Percentiles rank a stretch among this genome's conserved stretches.
phyloP scores from a whole-genome alignment of 2,329 filamentous ascomycete species.

The Lomentospora prolificans region DNA sequence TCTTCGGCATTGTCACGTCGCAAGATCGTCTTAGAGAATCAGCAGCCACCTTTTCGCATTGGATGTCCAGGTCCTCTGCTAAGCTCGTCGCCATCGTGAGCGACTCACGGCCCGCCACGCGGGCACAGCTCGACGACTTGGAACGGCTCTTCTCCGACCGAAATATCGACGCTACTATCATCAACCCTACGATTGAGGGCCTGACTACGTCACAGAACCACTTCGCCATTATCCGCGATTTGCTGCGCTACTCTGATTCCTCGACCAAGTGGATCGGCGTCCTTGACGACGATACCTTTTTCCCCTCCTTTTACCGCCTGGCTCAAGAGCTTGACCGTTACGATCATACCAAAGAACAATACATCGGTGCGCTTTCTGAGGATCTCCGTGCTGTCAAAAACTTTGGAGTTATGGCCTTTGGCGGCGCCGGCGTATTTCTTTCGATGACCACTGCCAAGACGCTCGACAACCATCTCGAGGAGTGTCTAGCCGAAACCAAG shows the following conservation, averaged over 20 bases:
- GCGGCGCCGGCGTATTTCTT: slow-evolving; percentile 50
- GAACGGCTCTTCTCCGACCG: slow-evolving; percentile 19
- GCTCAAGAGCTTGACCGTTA: slow-evolving; percentile 34
- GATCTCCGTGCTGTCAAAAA: slow-evolving; percentile 38
- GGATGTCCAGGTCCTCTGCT: slow-evolving; percentile 41
- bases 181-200: slow-evolving; percentile 21
- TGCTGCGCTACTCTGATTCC: slow-evolving; percentile 32
- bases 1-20: slow-evolving; percentile 49
- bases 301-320: slow-evolving; percentile 42
- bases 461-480: slow-evolving; percentile 35
- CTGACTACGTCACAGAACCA: slow-evolving; percentile 43
- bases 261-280: slow-evolving; percentile 45
- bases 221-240: slow-evolving; percentile 42
- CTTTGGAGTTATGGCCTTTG: slow-evolving; percentile 51
- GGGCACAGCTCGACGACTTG: slow-evolving; percentile 21
- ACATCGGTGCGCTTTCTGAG: slow-evolving; percentile 49
- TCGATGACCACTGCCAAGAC: slow-evolving; percentile 40
- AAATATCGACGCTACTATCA: slow-evolving; percentile 24
- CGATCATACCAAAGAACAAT: slow-evolving; percentile 38
- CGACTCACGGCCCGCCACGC: slow-evolving; percentile 22
- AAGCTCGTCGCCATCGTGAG: slow-evolving; percentile 41
- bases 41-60: slow-evolving; percentile 42
- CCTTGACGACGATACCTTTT: slow-evolving; percentile 56
- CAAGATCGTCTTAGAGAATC: slow-evolving; percentile 39
- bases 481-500: slow-evolving; percentile 27